A percentile compares a stretch with the other conserved stretches of the same genome.
phyloP scores from a whole-genome alignment of 2,329 filamentous ascomycete genomes.

The Orbilia oligospora region DNA sequence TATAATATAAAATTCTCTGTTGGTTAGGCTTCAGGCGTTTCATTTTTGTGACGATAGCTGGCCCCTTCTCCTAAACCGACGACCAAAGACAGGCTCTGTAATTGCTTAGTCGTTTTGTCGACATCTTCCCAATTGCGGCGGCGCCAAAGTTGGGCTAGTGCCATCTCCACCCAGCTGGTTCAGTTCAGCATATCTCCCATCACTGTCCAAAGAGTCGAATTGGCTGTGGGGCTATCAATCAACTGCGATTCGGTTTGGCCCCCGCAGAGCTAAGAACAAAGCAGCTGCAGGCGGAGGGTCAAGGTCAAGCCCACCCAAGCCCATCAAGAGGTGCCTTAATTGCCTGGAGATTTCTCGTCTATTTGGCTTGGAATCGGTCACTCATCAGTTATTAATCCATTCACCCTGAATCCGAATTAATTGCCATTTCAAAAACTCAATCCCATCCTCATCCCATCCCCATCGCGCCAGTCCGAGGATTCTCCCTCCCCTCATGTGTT shows the following conservation, averaged over 20 bases:
- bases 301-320: conserved; percentile 32
- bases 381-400: conserved; percentile 8
- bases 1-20: conserved; percentile 9
- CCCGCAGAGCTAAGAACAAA: conserved; percentile 31
- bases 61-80: conserved; percentile 13
- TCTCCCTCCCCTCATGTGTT: not conserved
- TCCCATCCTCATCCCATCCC: conserved; percentile 12
- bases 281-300: conserved; percentile 31
- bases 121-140: conserved; percentile 56
- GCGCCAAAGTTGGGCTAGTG: conserved; percentile 44
- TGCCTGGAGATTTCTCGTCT: conserved; percentile 33
- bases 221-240: conserved; percentile 20
- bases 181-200: conserved; percentile 5
- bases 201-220: conserved; percentile 16
- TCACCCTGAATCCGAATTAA: conserved; percentile 25
- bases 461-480: no score
- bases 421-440: conserved; percentile 17
- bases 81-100: conserved; percentile 8
- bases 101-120: conserved; percentile 12
- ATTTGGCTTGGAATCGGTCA: conserved; percentile 31
- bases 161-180: conserved; percentile 35
- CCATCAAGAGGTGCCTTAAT: conserved; percentile 26
- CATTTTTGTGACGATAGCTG: conserved; percentile 16
- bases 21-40: conserved; percentile 34
- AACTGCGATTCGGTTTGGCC: conserved; percentile 18